Evolutionary conservation across 257 asterid genomes (phyloP).

Genomic region (Coffea canephora): DNA sequence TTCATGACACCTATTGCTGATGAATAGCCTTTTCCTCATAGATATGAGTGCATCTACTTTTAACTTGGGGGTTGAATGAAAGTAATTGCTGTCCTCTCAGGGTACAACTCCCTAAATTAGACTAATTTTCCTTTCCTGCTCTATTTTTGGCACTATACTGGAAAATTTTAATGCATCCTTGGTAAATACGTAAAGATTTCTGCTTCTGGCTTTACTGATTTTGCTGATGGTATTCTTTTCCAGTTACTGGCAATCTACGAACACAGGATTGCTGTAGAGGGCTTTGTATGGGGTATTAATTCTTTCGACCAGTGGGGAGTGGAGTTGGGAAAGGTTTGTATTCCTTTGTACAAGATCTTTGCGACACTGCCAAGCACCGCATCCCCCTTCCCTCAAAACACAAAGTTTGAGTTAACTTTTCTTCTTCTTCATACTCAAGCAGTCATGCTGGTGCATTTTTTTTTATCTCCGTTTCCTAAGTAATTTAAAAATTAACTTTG

Average conservation of each 20-base stretch:
- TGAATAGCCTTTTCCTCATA: neutral
- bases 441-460: neutral
- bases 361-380: neutral
- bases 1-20: neutral
- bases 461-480: neutral
- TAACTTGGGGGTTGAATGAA: neutral
- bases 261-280: slow-evolving; percentile 94
- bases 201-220: slow-evolving; percentile 15
- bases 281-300: slow-evolving; percentile 95
- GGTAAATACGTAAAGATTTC: neutral
- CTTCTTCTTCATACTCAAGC: neutral
- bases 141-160: neutral
- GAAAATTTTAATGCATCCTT: neutral
- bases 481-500: neutral
- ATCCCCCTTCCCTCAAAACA: neutral
- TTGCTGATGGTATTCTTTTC: slow-evolving; percentile 25
- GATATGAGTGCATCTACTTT: neutral
- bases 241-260: slow-evolving; percentile 96
- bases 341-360: neutral
- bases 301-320: slow-evolving; percentile 99
- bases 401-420: neutral
- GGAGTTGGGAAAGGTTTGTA: slow-evolving; percentile 86
- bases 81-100: neutral
- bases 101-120: neutral
- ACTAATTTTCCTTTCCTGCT: neutral